Evolutionary conservation across 2,329 filamentous ascomycete genomes (phyloP).

Genomic region (Apiospora phragmitis): DNA sequence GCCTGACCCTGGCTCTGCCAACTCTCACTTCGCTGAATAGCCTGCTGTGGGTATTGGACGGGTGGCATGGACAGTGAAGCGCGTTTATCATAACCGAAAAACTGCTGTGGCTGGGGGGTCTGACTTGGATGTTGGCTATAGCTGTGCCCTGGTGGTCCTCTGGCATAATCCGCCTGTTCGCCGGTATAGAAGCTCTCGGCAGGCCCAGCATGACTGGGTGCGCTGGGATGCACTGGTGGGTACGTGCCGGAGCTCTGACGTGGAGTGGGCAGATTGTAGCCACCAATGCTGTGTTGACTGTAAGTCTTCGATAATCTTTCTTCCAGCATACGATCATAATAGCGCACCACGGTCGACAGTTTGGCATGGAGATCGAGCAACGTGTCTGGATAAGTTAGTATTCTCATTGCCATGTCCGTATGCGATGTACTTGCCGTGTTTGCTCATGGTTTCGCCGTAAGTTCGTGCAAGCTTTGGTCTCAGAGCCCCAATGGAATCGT

Average conservation of each 20-base stretch:
- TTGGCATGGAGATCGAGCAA: conserved; percentile 93
- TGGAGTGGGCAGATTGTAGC: conserved; percentile 57
- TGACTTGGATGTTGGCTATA: conserved; percentile 52
- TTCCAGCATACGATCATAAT: conserved; percentile 98
- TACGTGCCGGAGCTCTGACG: conserved; percentile 65
- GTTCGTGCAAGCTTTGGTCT: conserved; percentile 92
- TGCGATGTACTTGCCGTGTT: conserved; percentile 69
- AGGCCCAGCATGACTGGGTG: conserved; percentile 48
- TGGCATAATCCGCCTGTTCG: conserved; percentile 52
- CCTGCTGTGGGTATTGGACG: conserved; percentile 45
- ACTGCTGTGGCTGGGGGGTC: conserved; percentile 41
- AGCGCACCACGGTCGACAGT: conserved; percentile 90
- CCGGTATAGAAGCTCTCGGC: conserved; percentile 83
- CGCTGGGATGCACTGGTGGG: conserved; percentile 63
- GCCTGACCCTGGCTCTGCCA: conserved; percentile 55
- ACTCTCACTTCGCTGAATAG: conserved; percentile 49
- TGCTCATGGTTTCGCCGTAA: conserved; percentile 99
- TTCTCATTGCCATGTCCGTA: not conserved
- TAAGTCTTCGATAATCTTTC: conserved; percentile 93
- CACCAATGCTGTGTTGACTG: conserved; percentile 72
- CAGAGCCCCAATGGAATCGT: conserved; percentile 93
- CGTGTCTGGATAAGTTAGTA: conserved; percentile 65
- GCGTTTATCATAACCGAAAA: conserved; percentile 44
- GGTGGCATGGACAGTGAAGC: conserved; percentile 40
- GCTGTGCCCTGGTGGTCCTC: conserved; percentile 51